Evolutionary conservation across 495 filamentous ascomycete genomes (phyloP).

Genomic region (Talaromyces stipitatus): DNA sequence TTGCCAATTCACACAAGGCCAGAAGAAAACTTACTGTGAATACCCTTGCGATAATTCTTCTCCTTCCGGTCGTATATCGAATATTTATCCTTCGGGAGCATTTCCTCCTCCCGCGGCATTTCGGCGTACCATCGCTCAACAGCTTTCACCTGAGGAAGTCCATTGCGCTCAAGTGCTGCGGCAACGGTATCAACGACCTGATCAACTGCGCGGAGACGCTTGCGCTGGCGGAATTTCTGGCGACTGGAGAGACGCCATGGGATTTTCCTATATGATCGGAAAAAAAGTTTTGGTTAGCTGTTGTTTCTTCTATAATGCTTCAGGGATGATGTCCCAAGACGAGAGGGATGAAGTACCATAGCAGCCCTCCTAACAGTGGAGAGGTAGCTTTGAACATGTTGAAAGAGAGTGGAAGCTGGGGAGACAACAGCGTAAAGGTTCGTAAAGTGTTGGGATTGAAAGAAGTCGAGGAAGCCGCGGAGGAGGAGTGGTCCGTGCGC

Average conservation of each 20-base stretch:
- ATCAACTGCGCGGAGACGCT: constrained; percentile 81
- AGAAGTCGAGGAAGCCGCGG: background rate
- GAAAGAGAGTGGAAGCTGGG: background rate
- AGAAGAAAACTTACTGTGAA: constrained; percentile 81
- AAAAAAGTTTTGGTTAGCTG: constrained; percentile 8
- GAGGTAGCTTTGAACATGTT: constrained; percentile 66
- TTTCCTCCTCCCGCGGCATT: constrained; percentile 95
- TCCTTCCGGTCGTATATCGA: constrained; percentile 95
- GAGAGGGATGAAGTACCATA: constrained; percentile 52
- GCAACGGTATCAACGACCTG: constrained; percentile 69
- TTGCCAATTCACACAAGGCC: too few species aligned
- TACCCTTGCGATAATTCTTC: constrained; percentile 89
- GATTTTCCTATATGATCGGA: constrained; percentile 66
- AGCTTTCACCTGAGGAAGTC: constrained; percentile 54
- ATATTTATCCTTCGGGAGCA: constrained; percentile 95
- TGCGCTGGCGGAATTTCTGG: constrained; percentile 85
- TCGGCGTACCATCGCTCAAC: constrained; percentile 84
- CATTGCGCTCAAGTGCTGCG: constrained; percentile 63
- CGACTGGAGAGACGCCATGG: constrained; percentile 88
- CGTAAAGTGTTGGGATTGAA: background rate
- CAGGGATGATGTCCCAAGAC: background rate
- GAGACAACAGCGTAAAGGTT: background rate
- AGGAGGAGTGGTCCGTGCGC: background rate
- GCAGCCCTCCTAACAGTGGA: constrained; percentile 68
- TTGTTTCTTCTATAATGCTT: background rate